phyloP scores from a whole-genome alignment of 2,329 filamentous ascomycete genomes.

The Claviceps sp. region DNA sequence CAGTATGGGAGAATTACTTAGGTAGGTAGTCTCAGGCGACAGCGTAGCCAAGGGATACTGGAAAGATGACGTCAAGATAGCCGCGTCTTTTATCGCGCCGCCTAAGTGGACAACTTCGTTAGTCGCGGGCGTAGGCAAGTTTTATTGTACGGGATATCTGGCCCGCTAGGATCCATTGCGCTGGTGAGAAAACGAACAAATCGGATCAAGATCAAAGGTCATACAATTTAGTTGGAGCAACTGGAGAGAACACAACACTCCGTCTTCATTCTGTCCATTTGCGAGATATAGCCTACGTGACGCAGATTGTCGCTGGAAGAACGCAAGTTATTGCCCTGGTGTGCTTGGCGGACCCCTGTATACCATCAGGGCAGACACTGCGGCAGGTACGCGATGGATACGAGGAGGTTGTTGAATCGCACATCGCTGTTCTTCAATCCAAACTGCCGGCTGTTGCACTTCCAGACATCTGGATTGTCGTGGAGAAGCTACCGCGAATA shows the following conservation, averaged over 20 bases:
- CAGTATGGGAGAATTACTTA: conserved; percentile 16
- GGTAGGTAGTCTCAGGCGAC: conserved; percentile 13
- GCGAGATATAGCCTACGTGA: neutral
- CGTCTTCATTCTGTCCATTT: neutral
- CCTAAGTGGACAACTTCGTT: conserved; percentile 10
- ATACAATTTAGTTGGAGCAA: neutral
- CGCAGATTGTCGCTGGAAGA: conserved; percentile 1
- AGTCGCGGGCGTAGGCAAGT: neutral
- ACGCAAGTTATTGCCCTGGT: conserved; percentile 1
- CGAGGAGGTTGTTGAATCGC: neutral
- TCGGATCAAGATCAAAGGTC: conserved; percentile 1
- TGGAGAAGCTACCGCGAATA: neutral
- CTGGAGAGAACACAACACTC: neutral
- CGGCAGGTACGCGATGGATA: neutral
- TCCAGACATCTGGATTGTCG: neutral
- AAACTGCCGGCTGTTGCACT: neutral
- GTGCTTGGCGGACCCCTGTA: neutral
- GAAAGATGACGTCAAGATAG: conserved; percentile 25
- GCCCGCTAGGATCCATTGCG: neutral
- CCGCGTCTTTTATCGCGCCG: conserved; percentile 10
- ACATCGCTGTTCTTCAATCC: neutral
- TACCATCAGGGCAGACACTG: neutral
- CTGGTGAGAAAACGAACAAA: neutral
- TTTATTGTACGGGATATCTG: conserved; percentile 1
- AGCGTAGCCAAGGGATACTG: conserved; percentile 26